A percentile compares a stretch with the other conserved stretches of the same genome.
Evolutionary conservation across 805 yeast genomes (phyloP).

Genomic region (Metahyphopichia silvanorum): DNA sequence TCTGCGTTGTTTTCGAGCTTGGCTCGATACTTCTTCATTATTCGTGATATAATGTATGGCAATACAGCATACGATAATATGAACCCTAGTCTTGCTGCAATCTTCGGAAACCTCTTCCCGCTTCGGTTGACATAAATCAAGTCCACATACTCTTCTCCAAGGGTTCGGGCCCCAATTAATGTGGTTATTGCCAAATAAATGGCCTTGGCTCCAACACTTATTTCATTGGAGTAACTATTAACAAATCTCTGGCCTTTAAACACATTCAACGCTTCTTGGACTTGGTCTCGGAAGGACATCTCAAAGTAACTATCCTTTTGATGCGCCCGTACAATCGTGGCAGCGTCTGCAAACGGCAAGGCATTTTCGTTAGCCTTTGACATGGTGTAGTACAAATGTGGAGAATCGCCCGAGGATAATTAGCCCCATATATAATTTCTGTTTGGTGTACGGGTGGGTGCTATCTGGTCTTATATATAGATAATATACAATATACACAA

Average conservation of each 20-base stretch:
- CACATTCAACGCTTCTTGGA: conserved; percentile 53
- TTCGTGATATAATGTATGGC: conserved; percentile 50
- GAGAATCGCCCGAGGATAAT: neutral
- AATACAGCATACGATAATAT: conserved; percentile 57
- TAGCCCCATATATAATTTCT: neutral
- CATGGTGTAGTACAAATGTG: conserved; percentile 1
- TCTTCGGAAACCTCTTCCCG: conserved; percentile 49
- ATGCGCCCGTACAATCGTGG: conserved; percentile 85
- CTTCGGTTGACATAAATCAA: conserved; percentile 56
- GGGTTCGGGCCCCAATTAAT: conserved; percentile 67
- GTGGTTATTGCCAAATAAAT: conserved; percentile 76
- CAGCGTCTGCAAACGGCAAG: conserved; percentile 77
- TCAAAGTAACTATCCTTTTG: conserved; percentile 85
- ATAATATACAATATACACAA: neutral
- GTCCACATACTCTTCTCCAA: conserved; percentile 95
- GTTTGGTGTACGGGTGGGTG: neutral
- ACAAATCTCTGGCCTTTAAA: conserved; percentile 63
- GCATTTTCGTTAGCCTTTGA: conserved; percentile 9
- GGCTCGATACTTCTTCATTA: conserved; percentile 20
- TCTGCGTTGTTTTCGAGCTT: conserved; percentile 8
- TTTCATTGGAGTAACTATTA: conserved; percentile 59
- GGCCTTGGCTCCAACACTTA: conserved; percentile 54
- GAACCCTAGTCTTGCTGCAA: conserved; percentile 51
- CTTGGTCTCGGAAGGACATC: conserved; percentile 46
- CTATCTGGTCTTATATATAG: neutral